A percentile compares a stretch with the other conserved stretches of the same genome.
These are phyloP conservation scores for Paramecium primaurelia DNA, from an alignment of 73 alveolate genomes.

Conservation along the genomic window DNA sequence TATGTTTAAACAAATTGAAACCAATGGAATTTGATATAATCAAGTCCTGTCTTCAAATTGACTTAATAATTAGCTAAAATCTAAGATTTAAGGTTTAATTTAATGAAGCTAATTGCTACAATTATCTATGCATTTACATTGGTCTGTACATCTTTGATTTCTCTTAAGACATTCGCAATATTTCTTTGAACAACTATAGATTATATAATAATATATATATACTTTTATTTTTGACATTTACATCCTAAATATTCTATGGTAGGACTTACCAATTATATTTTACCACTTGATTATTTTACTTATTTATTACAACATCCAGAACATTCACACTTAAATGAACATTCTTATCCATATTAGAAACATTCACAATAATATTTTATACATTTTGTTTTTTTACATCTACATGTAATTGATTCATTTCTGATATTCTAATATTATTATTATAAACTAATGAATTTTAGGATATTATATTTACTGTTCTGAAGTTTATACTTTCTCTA, in stretches of 20 bases:
- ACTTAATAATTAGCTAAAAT: neutral
- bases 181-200: slow-evolving; percentile 17
- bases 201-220: neutral
- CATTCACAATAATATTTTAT: slow-evolving; percentile 14
- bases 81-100: neutral
- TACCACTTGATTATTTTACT: neutral
- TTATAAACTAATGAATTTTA: neutral
- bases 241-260: neutral
- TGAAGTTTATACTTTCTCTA: neutral
- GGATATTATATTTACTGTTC: neutral
- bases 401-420: slow-evolving; percentile 1
- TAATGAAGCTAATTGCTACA: neutral
- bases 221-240: slow-evolving; percentile 21
- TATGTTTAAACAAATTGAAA: neutral
- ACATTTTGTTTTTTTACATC: slow-evolving; percentile 22
- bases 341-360: neutral
- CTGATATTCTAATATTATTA: neutral
- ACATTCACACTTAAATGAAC: slow-evolving; percentile 22
- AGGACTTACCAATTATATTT: neutral
- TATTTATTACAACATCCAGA: slow-evolving; percentile 20
- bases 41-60: slow-evolving; percentile 7
- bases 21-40: neutral
- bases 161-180: slow-evolving; percentile 29
- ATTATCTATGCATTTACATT: neutral
- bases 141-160: neutral